A percentile compares a stretch with the other conserved stretches of the same genome.
These are phyloP conservation scores for Azolla pinnata DNA, from an alignment of 75 land plant species.

Conservation along the genomic window DNA sequence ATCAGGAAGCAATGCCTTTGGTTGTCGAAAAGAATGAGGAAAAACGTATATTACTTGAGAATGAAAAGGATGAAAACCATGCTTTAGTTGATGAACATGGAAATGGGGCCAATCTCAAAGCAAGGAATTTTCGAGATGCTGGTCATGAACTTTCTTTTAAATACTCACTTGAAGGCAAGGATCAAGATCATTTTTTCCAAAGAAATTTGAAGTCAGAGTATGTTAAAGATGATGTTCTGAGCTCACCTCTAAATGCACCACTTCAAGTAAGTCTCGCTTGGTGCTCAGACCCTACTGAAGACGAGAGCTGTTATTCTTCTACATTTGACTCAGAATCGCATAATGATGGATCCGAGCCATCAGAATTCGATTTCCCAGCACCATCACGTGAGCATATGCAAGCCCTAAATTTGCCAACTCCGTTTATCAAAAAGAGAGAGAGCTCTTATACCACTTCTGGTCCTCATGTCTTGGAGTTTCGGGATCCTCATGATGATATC, in stretches of 20 bases:
- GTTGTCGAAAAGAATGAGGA: too few species aligned
- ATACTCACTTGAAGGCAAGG: background rate
- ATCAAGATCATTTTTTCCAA: too few species aligned
- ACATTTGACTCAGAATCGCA: background rate
- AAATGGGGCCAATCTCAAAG: too few species aligned
- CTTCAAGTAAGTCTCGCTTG: background rate
- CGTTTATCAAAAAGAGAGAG: too few species aligned
- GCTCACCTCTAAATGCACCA: background rate
- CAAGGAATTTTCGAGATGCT: too few species aligned
- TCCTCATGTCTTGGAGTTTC: background rate
- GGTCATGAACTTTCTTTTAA: slow-evolving; percentile 3
- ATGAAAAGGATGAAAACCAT: too few species aligned
- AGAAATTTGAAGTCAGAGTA: too few species aligned
- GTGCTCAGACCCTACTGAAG: background rate
- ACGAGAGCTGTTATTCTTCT: background rate
- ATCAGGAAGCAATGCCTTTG: too few species aligned
- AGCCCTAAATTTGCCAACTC: background rate
- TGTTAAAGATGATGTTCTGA: too few species aligned
- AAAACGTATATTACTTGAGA: too few species aligned
- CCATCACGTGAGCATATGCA: background rate
- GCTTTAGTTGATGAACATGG: too few species aligned
- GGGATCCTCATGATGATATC: background rate
- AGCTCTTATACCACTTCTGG: background rate
- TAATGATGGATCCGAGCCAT: slow-evolving; percentile 6
- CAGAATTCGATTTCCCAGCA: slow-evolving; percentile 1